Base-by-base conservation (phyloP, 2,329 filamentous ascomycete species). In the Penicillium digitatum region DNA sequence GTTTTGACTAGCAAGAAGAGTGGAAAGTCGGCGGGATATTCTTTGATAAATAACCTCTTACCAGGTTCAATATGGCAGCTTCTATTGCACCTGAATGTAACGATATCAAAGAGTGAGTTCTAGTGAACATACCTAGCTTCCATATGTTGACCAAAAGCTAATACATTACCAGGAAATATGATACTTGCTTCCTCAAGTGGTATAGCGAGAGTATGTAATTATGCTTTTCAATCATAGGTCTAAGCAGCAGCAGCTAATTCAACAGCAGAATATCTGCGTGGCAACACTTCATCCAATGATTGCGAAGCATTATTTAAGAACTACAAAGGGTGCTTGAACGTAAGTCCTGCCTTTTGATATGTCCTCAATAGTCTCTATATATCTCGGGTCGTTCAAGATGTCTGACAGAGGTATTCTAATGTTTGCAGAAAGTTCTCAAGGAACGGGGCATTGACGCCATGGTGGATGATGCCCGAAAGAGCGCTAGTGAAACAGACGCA, bases 161-260 rank as follows among this genome's bases (percentile, higher is more conserved):
- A 40, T 50, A 48, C 44, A 47, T 11, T 24, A 29, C 49, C 58
- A 96, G 92, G 72, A 89, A 87, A 66, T 99, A 99, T 72, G 94
- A 99, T 74, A 92, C 88, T 49, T 99, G 94, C 77, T 99, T 99
- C 72, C 79, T 99, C 61, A 97, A 96, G 77, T 99, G 94, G 94
- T 99, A 99, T 74, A 96, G 92, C 71, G 94, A 99, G 76, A 97
- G 94, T 96, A 80, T 29, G 61, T 26, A 50, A 48, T 27, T 18
- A 32, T 26, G 32, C 47, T 18, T 20, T 48, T 40, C 7, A 2
- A 48, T 56, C 7, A 39, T 38, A 48, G 3, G 11, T 9, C 9
- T 24, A n/a, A n/a, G 29, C 9, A n/a, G 1, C 16, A 51, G n/a
- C 26, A 39, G 48, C 64, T 65, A 47, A 62, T 52, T 16, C 45